Evolutionary conservation across 106 monocot species (phyloP), one percentile per base, ranked within the genome.

Genomic region (Vanilla planifolia): DNA sequence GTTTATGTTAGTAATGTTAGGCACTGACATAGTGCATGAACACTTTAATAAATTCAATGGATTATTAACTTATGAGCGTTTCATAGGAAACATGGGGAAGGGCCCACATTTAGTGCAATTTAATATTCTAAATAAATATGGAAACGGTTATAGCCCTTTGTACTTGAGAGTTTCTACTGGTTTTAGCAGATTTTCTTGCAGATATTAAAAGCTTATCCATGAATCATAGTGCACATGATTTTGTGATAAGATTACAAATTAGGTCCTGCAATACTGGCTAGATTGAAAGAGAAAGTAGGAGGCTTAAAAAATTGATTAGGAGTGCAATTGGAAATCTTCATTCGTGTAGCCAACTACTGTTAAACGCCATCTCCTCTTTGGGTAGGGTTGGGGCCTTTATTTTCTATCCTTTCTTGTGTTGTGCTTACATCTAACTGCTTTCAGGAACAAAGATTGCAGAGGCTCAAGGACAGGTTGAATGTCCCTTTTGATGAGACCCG

Each of bases 401-500:
- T 16, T 53, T 53, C n/a, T 7, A 16, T 32, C 8, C 5, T 28
- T 9, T n/a, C 19, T 4, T 17, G 6, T 51, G 22, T 23, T 42
- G 17, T 1, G 19, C 63, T 66, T 53, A 7, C 27, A 23, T 53
- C 44, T 57, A 14, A 0, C 13, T 67, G 27, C 15, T 72, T 83
- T 43, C 82, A 93, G 89, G 89, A 93, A 52, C 74, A 79, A 70
- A 76, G 89, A 60, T 40, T 93, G 37, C 76, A 80, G 73, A 89
- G 57, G 46, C 77, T 93, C 9, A 85, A 82, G 72, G 89, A 89
- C 40, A 55, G 93, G 30, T 43, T 93, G 62, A 77, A 69, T 68
- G 66, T 89, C 9, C 79, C 93, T 45, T 93, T 82, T 77, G 89
- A 93, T 70, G 85, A 93, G 62, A 85, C 68, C 51, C 71, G 85